Conservation (phyloP, 371 early-diverging fungal genomes). For the Fennellomyces sp. region DNA sequence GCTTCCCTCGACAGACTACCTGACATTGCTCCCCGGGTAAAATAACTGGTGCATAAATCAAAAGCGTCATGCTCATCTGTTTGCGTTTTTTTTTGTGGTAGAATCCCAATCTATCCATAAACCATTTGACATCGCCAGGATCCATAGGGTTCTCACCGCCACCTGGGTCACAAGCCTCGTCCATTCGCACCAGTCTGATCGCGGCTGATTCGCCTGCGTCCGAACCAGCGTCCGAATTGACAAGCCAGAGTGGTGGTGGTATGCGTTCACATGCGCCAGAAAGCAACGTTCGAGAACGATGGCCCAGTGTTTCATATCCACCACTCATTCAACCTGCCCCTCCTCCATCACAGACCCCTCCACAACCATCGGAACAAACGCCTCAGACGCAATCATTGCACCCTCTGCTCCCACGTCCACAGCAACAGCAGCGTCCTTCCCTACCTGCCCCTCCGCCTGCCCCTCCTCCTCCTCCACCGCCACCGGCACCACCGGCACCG, state of each 20-base stretch:
- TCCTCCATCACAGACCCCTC: not conserved
- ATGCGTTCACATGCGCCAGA: conserved; percentile 5
- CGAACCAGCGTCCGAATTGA: not conserved
- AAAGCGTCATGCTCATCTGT: no score
- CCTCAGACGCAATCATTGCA: not conserved
- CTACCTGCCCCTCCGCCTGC: not conserved
- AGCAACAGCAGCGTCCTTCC: not conserved
- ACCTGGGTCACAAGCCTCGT: not conserved
- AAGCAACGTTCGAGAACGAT: conserved; percentile 7
- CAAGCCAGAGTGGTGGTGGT: not conserved
- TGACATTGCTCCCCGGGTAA: conserved; percentile 1
- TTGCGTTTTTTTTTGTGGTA: not conserved
- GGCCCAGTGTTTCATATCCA: not conserved
- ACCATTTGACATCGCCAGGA: conserved; percentile 7
- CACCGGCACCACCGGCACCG: not conserved
- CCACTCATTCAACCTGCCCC: not conserved
- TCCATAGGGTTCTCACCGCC: not conserved
- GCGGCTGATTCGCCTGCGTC: not conserved
- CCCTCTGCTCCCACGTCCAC: not conserved
- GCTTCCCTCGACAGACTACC: not conserved
- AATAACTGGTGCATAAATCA: not conserved
- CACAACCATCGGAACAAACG: not conserved
- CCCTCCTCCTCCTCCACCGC: not conserved
- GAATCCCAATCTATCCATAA: conserved; percentile 5
- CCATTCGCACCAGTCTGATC: not conserved